Conservation (phyloP, 345 rosid genomes). For the Lumnitzera racemosa region DNA sequence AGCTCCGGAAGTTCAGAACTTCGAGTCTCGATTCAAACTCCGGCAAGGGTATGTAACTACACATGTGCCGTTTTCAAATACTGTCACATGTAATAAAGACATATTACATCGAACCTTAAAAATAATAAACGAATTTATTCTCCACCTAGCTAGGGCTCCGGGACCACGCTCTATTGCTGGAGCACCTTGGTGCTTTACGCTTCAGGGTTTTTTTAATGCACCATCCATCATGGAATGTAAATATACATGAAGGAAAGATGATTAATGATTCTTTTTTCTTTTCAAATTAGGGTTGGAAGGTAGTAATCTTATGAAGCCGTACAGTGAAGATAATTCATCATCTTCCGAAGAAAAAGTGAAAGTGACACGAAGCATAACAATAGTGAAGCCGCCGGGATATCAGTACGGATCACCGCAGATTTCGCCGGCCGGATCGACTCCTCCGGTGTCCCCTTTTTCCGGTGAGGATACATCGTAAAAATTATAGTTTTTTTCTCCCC, state of each 20-base stretch:
- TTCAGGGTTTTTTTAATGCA: no score
- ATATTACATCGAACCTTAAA: no score
- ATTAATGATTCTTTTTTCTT: not conserved
- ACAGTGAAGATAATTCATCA: conserved; percentile 19
- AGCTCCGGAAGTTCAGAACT: conserved; percentile 70
- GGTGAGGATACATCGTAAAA: conserved; percentile 34
- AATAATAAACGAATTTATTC: no score
- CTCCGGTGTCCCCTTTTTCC: conserved; percentile 80
- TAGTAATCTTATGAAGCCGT: conserved; percentile 45
- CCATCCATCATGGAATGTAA: no score
- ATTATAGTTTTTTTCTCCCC: not conserved
- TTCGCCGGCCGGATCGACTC: conserved; percentile 84
- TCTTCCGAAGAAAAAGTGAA: conserved; percentile 31
- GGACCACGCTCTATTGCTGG: no score
- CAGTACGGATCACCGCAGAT: conserved; percentile 68
- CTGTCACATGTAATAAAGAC: not conserved
- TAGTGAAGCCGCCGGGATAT: conserved; percentile 80
- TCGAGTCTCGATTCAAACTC: conserved; percentile 53
- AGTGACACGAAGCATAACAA: conserved; percentile 85
- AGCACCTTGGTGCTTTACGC: no score
- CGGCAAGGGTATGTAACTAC: conserved; percentile 74
- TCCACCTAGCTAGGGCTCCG: no score
- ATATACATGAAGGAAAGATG: not conserved
- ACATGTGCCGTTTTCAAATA: conserved; percentile 4
- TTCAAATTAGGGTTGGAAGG: conserved; percentile 45